Evolutionary conservation across 345 rosid genomes (phyloP).

Genomic region (Anacardium occidentale): DNA sequence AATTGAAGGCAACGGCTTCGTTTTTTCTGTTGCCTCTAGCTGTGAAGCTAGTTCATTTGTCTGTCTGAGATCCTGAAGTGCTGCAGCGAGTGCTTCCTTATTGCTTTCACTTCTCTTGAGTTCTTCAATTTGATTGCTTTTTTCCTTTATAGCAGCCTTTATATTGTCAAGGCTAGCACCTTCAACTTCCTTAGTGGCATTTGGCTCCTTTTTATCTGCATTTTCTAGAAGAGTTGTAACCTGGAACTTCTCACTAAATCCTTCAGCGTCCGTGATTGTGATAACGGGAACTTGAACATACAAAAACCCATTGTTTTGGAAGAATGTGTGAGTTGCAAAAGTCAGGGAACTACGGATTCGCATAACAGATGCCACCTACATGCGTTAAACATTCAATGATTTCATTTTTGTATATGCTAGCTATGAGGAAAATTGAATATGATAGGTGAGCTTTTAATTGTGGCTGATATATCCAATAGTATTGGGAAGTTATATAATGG

Average conservation of each 20-base stretch:
- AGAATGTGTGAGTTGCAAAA: conserved; percentile 67
- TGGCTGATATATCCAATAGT: background rate
- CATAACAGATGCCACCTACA: conserved; percentile 76
- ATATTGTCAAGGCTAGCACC: conserved; percentile 47
- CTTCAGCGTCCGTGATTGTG: conserved; percentile 64
- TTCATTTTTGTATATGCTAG: too few species aligned
- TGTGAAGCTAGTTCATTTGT: conserved; percentile 64
- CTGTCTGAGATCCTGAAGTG: conserved; percentile 64
- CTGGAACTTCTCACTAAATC: conserved; percentile 57
- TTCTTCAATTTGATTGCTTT: conserved; percentile 55
- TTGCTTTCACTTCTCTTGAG: conserved; percentile 86
- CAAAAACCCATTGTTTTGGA: conserved; percentile 66
- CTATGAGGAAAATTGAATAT: background rate
- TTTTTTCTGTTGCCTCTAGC: conserved; percentile 55
- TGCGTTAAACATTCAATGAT: background rate
- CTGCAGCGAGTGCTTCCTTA: conserved; percentile 65
- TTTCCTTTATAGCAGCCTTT: conserved; percentile 67
- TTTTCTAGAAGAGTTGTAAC: conserved; percentile 47
- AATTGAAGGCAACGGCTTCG: conserved; percentile 25
- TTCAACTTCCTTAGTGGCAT: conserved; percentile 26
- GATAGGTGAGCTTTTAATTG: background rate
- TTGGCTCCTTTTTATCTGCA: conserved; percentile 35
- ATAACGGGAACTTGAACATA: conserved; percentile 75
- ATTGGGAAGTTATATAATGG: background rate
- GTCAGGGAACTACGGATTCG: conserved; percentile 62